Evolutionary conservation across 148 eudicot genomes (phyloP).

Genomic region (Diospyros lotus): DNA sequence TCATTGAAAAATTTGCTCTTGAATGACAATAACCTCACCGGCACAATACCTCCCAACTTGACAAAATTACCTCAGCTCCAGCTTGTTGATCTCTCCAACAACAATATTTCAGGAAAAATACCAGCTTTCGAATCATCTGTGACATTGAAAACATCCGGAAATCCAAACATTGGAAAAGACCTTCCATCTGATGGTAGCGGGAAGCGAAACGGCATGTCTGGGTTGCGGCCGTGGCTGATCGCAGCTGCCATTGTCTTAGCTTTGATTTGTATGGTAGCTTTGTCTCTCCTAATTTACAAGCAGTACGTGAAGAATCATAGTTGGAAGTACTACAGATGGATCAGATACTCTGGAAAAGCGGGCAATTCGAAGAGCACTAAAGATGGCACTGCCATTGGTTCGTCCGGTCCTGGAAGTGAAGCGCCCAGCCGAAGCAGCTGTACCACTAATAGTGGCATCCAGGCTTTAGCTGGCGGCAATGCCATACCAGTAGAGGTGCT

Average conservation of each 20-base stretch:
- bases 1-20: slow-evolving; percentile 28
- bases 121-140: slow-evolving; percentile 40
- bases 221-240: not conserved
- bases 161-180: slow-evolving; percentile 36
- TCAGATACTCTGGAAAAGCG: slow-evolving; percentile 2
- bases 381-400: not conserved
- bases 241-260: slow-evolving; percentile 12
- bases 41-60: slow-evolving; percentile 46
- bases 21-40: slow-evolving; percentile 48
- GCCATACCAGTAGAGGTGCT: slow-evolving; percentile 33
- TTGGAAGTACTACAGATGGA: not conserved
- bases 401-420: slow-evolving; percentile 8
- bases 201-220: not conserved
- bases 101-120: slow-evolving; percentile 47
- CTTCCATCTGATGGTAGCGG: slow-evolving; percentile 11
- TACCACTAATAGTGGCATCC: slow-evolving; percentile 10
- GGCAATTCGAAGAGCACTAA: slow-evolving; percentile 10
- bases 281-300: slow-evolving; percentile 15
- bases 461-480: slow-evolving; percentile 32
- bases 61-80: slow-evolving; percentile 32
- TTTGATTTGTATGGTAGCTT: slow-evolving; percentile 13
- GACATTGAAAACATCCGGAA: slow-evolving; percentile 31
- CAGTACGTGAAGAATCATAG: slow-evolving; percentile 12
- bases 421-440: slow-evolving; percentile 12
- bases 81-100: slow-evolving; percentile 51